Base-by-base conservation (phyloP, 1,139 yeast species). In the Debaryomyces robertsiae region DNA sequence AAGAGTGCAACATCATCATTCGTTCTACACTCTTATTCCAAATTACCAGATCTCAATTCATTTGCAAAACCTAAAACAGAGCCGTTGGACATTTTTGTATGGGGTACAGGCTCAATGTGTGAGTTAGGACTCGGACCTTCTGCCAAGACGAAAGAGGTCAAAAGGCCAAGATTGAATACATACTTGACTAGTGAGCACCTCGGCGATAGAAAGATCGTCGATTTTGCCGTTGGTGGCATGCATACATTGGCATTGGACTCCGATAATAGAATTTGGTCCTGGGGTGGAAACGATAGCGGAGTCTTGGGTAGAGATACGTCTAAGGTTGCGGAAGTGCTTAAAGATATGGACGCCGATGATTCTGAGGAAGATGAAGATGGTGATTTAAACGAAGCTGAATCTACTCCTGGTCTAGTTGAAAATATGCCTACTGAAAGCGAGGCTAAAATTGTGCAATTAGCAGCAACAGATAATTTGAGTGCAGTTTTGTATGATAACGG, bases 81-180 rank as follows among this genome's bases (percentile, higher is more conserved):
- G 27, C 75, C 75, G 13, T 67, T 91, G 40, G 94, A 89, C 54
- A 73, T 93, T 2, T 93, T 86, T 59, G 95, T 88, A 29, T 93
- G 95, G 85, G 99, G 99, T 25, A 79, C 95, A 1, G 98, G 98
- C 1, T 83, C 96, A 1, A 91, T 93, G 91, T 90, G 97, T 69
- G 98, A 94, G 60, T 72, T 93, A 27, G 99, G 98, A 1, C 72
- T 93, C 11, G 99, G 98, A 0, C 97, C 98, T 9, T 77, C 73
- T 24, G 87, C 95, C 2, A 83, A 75, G 47, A 93, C 88, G 29
- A 89, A 90, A 48, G 96, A 91, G 60, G 97, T 93, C 15, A 93
- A 91, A 58, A 80, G 99, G 55, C 99, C 99, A 10, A 78, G 98
- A 51, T 69, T 91, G 57, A 93, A 91, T 52, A 91, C 96, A 2